These are phyloP conservation scores for Heliocybe sulcata DNA, from an alignment of 1,284 basidiomycete species.

Conservation along the genomic window DNA sequence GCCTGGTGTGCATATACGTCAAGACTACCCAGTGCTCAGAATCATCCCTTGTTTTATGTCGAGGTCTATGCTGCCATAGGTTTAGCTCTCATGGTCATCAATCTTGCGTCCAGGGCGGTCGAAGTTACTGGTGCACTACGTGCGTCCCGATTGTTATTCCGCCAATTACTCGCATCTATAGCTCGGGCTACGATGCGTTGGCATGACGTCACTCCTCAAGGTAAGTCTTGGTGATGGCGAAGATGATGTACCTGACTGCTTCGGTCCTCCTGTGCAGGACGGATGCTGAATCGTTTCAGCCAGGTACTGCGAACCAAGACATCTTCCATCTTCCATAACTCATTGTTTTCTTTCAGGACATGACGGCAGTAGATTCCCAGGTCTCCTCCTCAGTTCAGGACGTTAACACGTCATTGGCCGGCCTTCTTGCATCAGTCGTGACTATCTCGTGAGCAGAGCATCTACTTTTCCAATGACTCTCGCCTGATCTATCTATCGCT, in stretches of 20 bases:
- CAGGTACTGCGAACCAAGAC: constrained; percentile 28
- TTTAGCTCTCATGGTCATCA: constrained; percentile 37
- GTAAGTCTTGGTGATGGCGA: constrained; percentile 11
- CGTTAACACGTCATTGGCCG: constrained; percentile 68
- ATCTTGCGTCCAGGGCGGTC: constrained; percentile 34
- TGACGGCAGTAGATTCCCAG: constrained; percentile 71
- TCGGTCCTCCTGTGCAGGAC: constrained; percentile 25
- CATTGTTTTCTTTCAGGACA: constrained; percentile 37
- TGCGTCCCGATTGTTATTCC: constrained; percentile 55
- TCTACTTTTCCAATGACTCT: neutral
- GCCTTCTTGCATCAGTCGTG: constrained; percentile 62
- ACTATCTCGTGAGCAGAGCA: constrained; percentile 42
- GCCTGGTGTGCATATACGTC: constrained; percentile 20
- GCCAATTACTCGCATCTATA: constrained; percentile 44
- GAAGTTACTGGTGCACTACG: constrained; percentile 57
- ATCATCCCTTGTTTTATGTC: constrained; percentile 59
- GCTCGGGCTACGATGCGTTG: constrained; percentile 56
- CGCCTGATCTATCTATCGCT: constrained; percentile 10
- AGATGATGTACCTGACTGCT: neutral
- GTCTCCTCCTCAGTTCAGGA: constrained; percentile 65
- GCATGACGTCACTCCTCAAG: constrained; percentile 43
- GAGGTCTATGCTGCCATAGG: constrained; percentile 54
- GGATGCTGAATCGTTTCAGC: constrained; percentile 60
- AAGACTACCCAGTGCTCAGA: no score
- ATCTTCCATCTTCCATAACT: constrained; percentile 2